Evolutionary conservation across 371 early-diverging fungal species (phyloP), one percentile per base, ranked within the genome.

Genomic region (Apophysomyces variabilis): DNA sequence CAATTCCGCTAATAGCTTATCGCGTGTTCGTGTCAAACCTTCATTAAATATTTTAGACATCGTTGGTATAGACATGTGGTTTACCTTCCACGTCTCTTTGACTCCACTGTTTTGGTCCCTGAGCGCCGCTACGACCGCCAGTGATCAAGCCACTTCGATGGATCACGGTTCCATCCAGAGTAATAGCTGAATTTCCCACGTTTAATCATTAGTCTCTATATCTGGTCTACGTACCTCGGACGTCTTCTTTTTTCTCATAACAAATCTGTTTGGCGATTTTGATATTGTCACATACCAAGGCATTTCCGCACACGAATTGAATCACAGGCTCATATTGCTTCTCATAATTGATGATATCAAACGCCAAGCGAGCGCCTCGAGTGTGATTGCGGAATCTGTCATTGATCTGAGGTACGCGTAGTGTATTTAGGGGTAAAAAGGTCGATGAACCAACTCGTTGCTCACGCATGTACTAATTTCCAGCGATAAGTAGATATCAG

Each of bases 111-210:
- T 86, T 83, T 6, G 88, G 82, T 1, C 79, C 58, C 16, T 78
- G 75, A 3, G 77, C 58, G 12, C 69, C 68, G 21, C 75, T 78
- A 41, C 79, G 76, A 38, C 93, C 93, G 73, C 99, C 99, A 0
- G 97, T 97, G 61, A 99, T 99, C 67, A 96, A 76, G 54, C 98
- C 99, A 65, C 88, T 94, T 71, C 93, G 96, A 77, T 99, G 98
- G 70, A 99, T 93, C 6, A 98, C 87, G 4, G 93, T 90, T 16
- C 99, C 99, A 70, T 98, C 97, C 70, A 98, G 73, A 1, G 96
- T 91, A 5, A 97, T 96, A 45, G 93, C 93, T 90, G 61, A 37
- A 26, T 14, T 3, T 26, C 32, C 32, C 3, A 26, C 3, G 32
- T 26, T 26, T 3, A 26, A 26, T 26, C 3, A 26, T 26, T 26